Base-by-base conservation (phyloP, 768 basidiomycete genomes). In the Kwoniella sp. region DNA sequence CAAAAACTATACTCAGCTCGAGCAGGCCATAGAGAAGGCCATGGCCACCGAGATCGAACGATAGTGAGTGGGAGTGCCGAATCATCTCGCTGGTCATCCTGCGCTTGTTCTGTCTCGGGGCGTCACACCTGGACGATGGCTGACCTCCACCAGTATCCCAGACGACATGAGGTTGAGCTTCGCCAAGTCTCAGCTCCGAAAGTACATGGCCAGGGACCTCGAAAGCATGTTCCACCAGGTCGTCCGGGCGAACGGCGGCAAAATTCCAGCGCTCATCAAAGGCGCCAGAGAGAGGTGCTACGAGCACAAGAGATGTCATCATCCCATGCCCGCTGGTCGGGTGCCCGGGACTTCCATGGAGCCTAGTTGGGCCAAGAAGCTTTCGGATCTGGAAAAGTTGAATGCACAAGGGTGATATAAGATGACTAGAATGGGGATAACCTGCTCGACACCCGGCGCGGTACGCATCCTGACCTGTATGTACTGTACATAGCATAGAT, bases 141-240 rank as follows among this genome's bases (percentile, higher is more conserved):
- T 26, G 8, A n/a, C 15, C 27, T 51, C 22, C 8, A 4, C 22
- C 29, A 72, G 67, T 43, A 70, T 73, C 34, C 71, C 69, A 4
- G 40, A 51, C 6, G 63, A 73, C 39, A 73, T 73, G 71, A 63
- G 50, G 27, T 48, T 51, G 12, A 29, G 37, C 14, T 60, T 60
- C 46, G 57, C 57, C 34, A 36, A 64, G 14, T 23, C 45, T 2
- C 44, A 59, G 38, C 31, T 60, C 5, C 17, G 34, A 6, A 51
- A 25, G 14, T 67, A 60, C 60, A 53, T 70, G 17, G 17, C 47
- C 12, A 36, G 60, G n/a, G 65, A 70, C 38, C 44, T 62, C 5
- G 27, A 63, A 22, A 43, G 22, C 17, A 62, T 64, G 62, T 63
- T 60, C 44, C 28, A 53, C 4, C 8, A 27, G 7, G 51, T 51